These are phyloP conservation scores for Ustilago tritici DNA, from an alignment of 1,284 basidiomycete genomes.

Conservation along the genomic window DNA sequence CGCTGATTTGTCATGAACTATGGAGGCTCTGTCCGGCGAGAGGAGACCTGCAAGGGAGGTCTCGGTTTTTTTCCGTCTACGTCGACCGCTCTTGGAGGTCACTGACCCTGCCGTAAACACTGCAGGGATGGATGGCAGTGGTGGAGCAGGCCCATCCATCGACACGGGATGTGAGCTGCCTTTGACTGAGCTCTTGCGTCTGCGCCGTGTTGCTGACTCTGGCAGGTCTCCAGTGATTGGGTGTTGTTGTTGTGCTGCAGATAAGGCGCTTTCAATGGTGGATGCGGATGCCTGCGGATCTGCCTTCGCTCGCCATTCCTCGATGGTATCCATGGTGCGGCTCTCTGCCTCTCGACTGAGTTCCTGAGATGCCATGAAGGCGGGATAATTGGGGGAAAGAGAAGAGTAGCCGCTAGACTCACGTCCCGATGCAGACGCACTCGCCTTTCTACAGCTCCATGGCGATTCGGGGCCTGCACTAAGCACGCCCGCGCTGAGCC, in stretches of 20 bases:
- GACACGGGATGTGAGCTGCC: constrained; percentile 27
- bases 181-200: constrained; percentile 38
- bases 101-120: constrained; percentile 27
- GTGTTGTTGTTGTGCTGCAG: background rate
- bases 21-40: constrained; percentile 15
- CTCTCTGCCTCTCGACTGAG: constrained; percentile 40
- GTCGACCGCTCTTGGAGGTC: constrained; percentile 29
- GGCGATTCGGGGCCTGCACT: constrained; percentile 46
- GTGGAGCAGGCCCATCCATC: constrained; percentile 30
- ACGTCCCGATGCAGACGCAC: constrained; percentile 19
- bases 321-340: constrained; percentile 45
- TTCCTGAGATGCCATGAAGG: constrained; percentile 37
- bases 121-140: constrained; percentile 19
- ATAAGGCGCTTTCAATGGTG: background rate
- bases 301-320: constrained; percentile 49
- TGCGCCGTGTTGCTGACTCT: constrained; percentile 20
- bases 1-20: constrained; percentile 7
- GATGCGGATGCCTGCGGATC: constrained; percentile 1
- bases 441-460: constrained; percentile 35
- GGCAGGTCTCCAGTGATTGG: constrained; percentile 1
- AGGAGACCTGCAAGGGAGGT: constrained; percentile 23
- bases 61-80: constrained; percentile 22
- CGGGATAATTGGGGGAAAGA: constrained; percentile 36
- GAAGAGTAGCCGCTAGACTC: constrained; percentile 27
- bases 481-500: constrained; percentile 50